Conservation (phyloP, 257 asterid genomes). For the Lycium ferocissimum region DNA sequence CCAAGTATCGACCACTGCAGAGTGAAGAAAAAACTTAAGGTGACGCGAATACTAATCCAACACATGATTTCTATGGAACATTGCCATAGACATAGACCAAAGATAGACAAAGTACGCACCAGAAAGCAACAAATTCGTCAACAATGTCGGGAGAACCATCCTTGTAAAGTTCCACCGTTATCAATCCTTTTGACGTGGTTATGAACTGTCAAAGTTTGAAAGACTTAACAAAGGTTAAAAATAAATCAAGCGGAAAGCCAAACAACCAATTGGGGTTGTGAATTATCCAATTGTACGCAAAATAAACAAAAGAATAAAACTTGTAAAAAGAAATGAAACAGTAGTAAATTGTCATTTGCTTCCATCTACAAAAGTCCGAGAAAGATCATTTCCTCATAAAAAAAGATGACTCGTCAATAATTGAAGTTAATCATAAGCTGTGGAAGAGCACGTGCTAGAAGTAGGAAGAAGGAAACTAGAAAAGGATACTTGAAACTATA, state of each 20-base stretch:
- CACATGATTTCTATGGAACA: not conserved
- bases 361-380: not conserved
- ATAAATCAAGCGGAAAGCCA: conserved; percentile 24
- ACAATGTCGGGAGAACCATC: conserved; percentile 91
- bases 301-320: conserved; percentile 3
- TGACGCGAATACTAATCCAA: not conserved
- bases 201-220: conserved; percentile 57
- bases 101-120: conserved; percentile 53
- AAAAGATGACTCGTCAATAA: not conserved
- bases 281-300: conserved; percentile 19
- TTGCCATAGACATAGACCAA: conserved; percentile 16
- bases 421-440: conserved; percentile 16
- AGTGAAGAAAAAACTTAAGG: not conserved
- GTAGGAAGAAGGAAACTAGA: conserved; percentile 19
- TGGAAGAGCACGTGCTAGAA: not conserved
- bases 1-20: not conserved
- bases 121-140: conserved; percentile 65
- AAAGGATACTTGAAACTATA: not conserved
- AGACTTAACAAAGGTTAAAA: conserved; percentile 26
- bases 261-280: not conserved
- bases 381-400: not conserved
- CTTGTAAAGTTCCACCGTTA: conserved; percentile 85
- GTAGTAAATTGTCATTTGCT: conserved; percentile 18
- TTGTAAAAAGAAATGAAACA: not conserved
- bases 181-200: conserved; percentile 80